Percentiles rank a stretch among this genome's conserved stretches.
These are phyloP conservation scores for Bipolaris zeicola DNA, from an alignment of 2,329 filamentous ascomycete genomes.

Conservation along the genomic window DNA sequence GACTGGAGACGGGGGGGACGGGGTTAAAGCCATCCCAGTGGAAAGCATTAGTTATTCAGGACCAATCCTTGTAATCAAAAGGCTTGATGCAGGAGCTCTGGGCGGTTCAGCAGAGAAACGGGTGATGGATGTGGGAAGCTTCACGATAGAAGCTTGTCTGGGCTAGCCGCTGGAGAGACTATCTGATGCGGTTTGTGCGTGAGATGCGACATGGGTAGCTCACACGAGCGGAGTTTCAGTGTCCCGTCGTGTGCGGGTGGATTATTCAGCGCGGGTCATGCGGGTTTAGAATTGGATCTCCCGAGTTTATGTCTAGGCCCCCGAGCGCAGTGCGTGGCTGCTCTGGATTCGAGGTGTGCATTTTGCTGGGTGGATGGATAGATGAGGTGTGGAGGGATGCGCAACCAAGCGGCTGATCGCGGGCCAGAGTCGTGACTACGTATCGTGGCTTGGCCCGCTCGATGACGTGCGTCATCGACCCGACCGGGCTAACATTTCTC, in stretches of 20 bases:
- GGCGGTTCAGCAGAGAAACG: no score
- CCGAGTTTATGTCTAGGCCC: slow-evolving; percentile 1
- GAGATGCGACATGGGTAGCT: slow-evolving; percentile 25
- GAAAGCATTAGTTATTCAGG: no score
- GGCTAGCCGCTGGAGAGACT: slow-evolving; percentile 35
- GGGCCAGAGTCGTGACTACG: slow-evolving; percentile 17
- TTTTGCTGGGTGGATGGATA: background rate
- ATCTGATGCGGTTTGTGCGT: slow-evolving; percentile 43
- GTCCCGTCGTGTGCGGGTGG: background rate
- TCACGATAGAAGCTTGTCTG: slow-evolving; percentile 40
- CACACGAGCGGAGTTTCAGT: slow-evolving; percentile 41
- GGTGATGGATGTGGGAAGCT: slow-evolving; percentile 22
- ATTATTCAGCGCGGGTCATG: background rate
- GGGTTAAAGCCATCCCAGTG: no score
- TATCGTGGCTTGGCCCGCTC: slow-evolving; percentile 14
- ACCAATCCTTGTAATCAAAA: slow-evolving; percentile 22
- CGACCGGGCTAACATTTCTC: background rate
- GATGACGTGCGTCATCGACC: slow-evolving; percentile 17
- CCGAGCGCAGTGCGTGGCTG: no score
- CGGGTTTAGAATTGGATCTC: slow-evolving; percentile 4
- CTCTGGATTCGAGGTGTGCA: background rate
- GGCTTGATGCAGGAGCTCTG: slow-evolving; percentile 18
- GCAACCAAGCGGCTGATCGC: slow-evolving; percentile 17
- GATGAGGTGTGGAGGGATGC: slow-evolving; percentile 7
- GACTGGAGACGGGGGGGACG: no score